Evolutionary conservation across 441 rosid species (phyloP), one percentile per base, ranked within the genome.

Genomic region (Gossypium armourianum): DNA sequence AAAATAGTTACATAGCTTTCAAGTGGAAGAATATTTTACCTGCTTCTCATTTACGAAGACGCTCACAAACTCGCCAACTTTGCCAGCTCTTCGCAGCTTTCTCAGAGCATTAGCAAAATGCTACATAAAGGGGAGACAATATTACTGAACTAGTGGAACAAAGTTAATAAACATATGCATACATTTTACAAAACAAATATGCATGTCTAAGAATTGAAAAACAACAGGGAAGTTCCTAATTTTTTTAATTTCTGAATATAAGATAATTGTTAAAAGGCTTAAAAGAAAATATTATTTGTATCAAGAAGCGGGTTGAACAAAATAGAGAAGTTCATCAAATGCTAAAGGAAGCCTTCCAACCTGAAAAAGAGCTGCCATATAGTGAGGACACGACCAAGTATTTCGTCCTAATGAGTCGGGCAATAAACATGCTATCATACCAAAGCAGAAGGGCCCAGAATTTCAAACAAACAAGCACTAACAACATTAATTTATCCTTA

Each of bases 11-110:
- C 20, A 1, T 7, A 69, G 57, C 47, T 53, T 40, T 3, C 4
- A 49, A 40, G 43, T 17, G 62, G 32, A 49, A 76, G 50, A 71
- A 79, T 23, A 75, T 74, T 63, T 45, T 83, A 94, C 98, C 96
- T 94, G 98, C 83, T 92, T 94, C 83, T 88, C 97, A 72, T 94
- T 89, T 60, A 87, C 86, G 82, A 87, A 94, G 73, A 94, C 81
- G 63, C 90, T 86, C 45, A 94, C 93, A 79, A 94, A 94, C 77
- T 94, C 97, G 54, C 99, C 94, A 74, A 94, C 78, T 86, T 85
- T 86, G 17, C 97, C 97, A 76, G 92, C 86, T 87, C 99, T 86
- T 64, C 97, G 93, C 77, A 92, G 80, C 83, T 81, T 87, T 82
- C 97, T 89, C 82, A 92, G 74, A 28, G 83, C 83, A 73, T 73